Percentiles rank a stretch among this genome's conserved stretches.
Conservation (phyloP, 208 protist species). For the Borovskyia barvae region DNA sequence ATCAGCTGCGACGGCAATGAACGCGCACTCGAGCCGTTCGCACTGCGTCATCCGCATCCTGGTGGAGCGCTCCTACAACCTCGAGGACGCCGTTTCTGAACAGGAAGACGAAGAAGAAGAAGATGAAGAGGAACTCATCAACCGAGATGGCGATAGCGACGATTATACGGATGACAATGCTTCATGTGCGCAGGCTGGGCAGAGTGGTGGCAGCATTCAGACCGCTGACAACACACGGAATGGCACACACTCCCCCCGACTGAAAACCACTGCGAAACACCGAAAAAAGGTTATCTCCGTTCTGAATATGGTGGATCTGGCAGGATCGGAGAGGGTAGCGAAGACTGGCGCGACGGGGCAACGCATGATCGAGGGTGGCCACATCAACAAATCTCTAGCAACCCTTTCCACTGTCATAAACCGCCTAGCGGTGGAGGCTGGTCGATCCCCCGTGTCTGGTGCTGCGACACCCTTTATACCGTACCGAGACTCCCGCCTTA, state of each 20-base stretch:
- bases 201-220: neutral
- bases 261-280: constrained; percentile 11
- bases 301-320: constrained; percentile 94
- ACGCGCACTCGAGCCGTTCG: constrained; percentile 92
- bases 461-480: constrained; percentile 64
- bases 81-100: constrained; percentile 50
- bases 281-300: constrained; percentile 46
- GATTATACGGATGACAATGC: constrained; percentile 15
- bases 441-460: neutral
- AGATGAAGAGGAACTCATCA: constrained; percentile 4
- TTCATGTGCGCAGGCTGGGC: neutral
- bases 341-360: constrained; percentile 92
- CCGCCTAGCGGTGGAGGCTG: constrained; percentile 34
- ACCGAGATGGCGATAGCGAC: constrained; percentile 10
- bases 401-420: constrained; percentile 79
- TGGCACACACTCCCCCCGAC: neutral
- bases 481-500: constrained; percentile 93
- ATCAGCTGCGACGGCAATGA: constrained; percentile 90
- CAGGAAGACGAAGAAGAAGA: constrained; percentile 23
- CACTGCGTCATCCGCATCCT: constrained; percentile 95
- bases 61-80: constrained; percentile 79
- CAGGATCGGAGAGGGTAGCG: constrained; percentile 88
- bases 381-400: constrained; percentile 90
- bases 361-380: constrained; percentile 92
- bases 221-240: neutral